Percentiles rank a stretch among this genome's conserved stretches.
Evolutionary conservation across 139 green algal species (phyloP).

Genomic region (Chlamydomonas incerta): DNA sequence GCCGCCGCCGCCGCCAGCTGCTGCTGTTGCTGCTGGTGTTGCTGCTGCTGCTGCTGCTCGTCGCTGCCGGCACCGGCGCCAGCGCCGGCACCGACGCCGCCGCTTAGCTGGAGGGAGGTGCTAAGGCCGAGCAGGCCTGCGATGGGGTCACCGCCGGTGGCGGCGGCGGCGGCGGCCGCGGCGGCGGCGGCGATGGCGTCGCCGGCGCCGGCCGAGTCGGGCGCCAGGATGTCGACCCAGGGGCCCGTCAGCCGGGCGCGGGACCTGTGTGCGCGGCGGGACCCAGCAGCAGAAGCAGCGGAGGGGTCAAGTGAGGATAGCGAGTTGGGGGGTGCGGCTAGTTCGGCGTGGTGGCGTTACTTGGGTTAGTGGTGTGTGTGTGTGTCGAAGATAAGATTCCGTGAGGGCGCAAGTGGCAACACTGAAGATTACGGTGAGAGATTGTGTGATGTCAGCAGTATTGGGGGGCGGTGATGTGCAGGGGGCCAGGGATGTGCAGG

Average conservation of each 20-base stretch:
- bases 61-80: too few relatives aligned
- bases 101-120: neutral
- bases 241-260: neutral
- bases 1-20: neutral
- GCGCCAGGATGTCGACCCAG: slow-evolving; percentile 27
- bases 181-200: neutral
- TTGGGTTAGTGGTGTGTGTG: too few relatives aligned
- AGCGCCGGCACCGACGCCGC: neutral
- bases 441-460: too few relatives aligned
- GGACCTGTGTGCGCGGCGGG: neutral
- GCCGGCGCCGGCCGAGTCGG: neutral
- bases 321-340: neutral
- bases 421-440: too few relatives aligned
- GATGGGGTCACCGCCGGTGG: neutral
- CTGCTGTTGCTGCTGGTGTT: neutral
- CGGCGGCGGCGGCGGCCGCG: neutral
- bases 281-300: too few relatives aligned
- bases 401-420: too few relatives aligned
- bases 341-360: too few relatives aligned
- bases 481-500: too few relatives aligned
- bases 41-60: neutral
- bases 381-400: too few relatives aligned
- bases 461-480: too few relatives aligned
- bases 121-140: neutral
- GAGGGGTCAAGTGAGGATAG: neutral